Evolutionary conservation across 192 early-diverging fungal genomes (phyloP), one percentile per base, ranked within the genome.

Genomic region (Phycomyces nitens): DNA sequence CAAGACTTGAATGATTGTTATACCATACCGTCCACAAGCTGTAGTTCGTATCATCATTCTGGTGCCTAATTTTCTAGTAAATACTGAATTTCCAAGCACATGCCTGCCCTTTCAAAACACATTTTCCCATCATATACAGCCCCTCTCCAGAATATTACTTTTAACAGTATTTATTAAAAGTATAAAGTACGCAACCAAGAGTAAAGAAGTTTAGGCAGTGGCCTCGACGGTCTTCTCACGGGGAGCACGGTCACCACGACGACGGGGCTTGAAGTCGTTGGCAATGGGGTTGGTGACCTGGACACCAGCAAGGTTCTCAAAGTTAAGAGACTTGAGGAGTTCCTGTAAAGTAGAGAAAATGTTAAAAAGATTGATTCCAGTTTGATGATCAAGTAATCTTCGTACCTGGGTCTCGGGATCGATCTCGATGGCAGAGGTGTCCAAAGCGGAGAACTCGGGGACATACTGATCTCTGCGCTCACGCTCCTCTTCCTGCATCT

Each of bases 401-500:
- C 69, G 56, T 82, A 87, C 90, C 69, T 92, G 80, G 69, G 96
- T 98, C 70, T 97, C 94, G 59, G 87, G 82, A 83, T 98, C 95
- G 72, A 99, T 86, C 81, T 96, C 95, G 73, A 98, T 94, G 57
- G 81, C 77, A 29, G 90, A 88, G 60, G 85, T 88, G 62, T 90
- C 90, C 66, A 99, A 86, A 73, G 96, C 97, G 63, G 97, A 99
- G 76, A 94, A 82, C 71, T 99, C 97, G 57, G 97, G 97, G 62
- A 99, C 95, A 76, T 93, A 99, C 88, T 99, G 94, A 78, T 99
- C 97, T 88, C 95, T 96, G 76, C 96, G 90, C 86, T 99, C 97
- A 82, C 97, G 92, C 85, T 99, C 97, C 84, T 99, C 97, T 82
- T 99, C 97, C 89, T 99, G 97, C 65, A 99, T 88, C 93, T 99